Conservation (phyloP, 1,284 basidiomycete species). For the Omphalotus olearius region DNA sequence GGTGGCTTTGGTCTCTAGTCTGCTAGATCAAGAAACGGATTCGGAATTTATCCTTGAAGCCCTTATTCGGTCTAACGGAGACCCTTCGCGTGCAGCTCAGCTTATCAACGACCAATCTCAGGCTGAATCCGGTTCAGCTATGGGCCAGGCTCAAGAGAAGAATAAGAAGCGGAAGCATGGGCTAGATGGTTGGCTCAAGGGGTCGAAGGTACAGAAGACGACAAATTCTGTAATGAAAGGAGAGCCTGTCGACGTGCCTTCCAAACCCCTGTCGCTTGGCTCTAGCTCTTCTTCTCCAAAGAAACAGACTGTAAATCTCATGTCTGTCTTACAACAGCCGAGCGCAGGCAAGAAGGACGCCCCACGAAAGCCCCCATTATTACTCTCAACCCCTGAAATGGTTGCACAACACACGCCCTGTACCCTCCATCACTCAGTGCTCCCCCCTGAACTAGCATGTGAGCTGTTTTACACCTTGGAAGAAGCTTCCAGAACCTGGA, state of each 20-base stretch:
- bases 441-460: slow-evolving; percentile 70
- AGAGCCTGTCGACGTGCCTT: not conserved
- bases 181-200: slow-evolving; percentile 11
- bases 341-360: slow-evolving; percentile 34
- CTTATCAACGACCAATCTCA: slow-evolving; percentile 29
- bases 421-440: slow-evolving; percentile 63
- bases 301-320: slow-evolving; percentile 37
- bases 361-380: slow-evolving; percentile 50
- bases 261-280: slow-evolving; percentile 3
- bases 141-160: slow-evolving; percentile 22
- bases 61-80: slow-evolving; percentile 54
- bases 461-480: slow-evolving; percentile 68
- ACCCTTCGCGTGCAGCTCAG: slow-evolving; percentile 55
- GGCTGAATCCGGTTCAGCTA: slow-evolving; percentile 23
- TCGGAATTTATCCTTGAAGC: slow-evolving; percentile 52
- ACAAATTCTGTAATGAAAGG: slow-evolving; percentile 1
- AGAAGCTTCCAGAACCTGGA: slow-evolving; percentile 59
- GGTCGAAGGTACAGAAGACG: slow-evolving; percentile 2
- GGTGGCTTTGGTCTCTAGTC: slow-evolving; percentile 61
- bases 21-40: slow-evolving; percentile 37
- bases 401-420: slow-evolving; percentile 73
- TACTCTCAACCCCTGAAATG: slow-evolving; percentile 51
- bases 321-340: slow-evolving; percentile 53
- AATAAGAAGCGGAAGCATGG: slow-evolving; percentile 20
- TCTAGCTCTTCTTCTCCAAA: not conserved